Evolutionary conservation across 306 rosid genomes (phyloP).

Genomic region (Abrus precatorius): DNA sequence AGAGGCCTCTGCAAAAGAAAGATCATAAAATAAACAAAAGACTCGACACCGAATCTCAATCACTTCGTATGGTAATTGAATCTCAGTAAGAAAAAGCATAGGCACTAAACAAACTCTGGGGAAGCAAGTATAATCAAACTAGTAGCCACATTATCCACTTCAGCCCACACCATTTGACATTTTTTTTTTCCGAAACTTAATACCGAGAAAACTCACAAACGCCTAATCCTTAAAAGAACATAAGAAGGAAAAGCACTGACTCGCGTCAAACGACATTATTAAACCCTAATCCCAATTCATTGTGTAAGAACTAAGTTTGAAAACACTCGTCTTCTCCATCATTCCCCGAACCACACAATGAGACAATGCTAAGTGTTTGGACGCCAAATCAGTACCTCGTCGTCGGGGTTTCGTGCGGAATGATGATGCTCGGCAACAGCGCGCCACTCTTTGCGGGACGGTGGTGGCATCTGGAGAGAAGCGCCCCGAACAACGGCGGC

Average conservation of each 20-base stretch:
- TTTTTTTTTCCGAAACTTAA: neutral
- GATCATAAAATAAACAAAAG: neutral
- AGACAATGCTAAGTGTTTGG: constrained; percentile 54
- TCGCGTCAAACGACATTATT: neutral
- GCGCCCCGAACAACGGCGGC: constrained; percentile 65
- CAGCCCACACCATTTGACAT: neutral
- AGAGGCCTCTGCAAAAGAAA: constrained; percentile 16
- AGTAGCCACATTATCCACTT: constrained; percentile 29
- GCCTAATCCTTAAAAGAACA: constrained; percentile 11
- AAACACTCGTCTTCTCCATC: neutral
- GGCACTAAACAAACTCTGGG: neutral
- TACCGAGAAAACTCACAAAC: neutral
- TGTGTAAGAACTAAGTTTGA: neutral
- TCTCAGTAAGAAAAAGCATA: too few species aligned
- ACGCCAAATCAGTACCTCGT: constrained; percentile 69
- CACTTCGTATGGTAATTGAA: too few species aligned
- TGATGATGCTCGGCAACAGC: constrained; percentile 87
- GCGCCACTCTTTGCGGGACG: constrained; percentile 85
- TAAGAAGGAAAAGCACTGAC: neutral
- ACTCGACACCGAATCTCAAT: neutral
- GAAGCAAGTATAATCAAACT: neutral
- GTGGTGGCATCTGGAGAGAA: constrained; percentile 66
- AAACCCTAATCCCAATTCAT: constrained; percentile 34
- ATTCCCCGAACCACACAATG: constrained; percentile 9
- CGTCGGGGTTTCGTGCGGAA: constrained; percentile 67